phyloP scores from a whole-genome alignment of 73 alveolate genomes.

The Paramecium octaurelia region DNA sequence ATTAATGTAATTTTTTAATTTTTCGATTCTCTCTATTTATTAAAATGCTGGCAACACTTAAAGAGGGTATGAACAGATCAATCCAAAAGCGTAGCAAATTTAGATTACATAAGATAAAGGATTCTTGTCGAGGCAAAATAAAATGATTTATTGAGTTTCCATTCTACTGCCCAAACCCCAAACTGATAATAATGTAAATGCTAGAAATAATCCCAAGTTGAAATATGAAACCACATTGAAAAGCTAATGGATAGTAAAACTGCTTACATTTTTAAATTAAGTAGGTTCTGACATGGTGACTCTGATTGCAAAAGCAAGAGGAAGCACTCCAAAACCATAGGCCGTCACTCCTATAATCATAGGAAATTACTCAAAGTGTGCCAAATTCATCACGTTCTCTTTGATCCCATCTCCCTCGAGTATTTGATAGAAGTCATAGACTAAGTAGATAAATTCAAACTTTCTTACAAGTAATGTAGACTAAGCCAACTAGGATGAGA shows the following conservation, averaged over 20 bases:
- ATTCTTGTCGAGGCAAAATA: not conserved
- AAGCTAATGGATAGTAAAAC: not conserved
- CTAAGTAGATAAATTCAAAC: not conserved
- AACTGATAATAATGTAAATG: not conserved
- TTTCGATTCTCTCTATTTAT: conserved; percentile 31
- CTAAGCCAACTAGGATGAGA: not conserved
- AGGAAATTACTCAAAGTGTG: conserved; percentile 11
- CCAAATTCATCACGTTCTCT: not conserved
- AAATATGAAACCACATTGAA: not conserved
- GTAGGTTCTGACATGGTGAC: not conserved
- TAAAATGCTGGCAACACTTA: conserved; percentile 42
- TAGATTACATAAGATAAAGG: not conserved
- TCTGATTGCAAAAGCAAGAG: conserved; percentile 51
- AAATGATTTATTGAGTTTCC: not conserved
- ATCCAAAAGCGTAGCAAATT: conserved; percentile 3
- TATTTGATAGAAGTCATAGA: conserved; percentile 5
- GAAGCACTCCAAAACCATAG: conserved; percentile 28
- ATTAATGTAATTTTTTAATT: not conserved
- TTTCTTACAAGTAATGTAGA: not conserved
- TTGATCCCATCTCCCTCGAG: not conserved
- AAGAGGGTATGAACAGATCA: conserved; percentile 26
- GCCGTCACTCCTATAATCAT: conserved; percentile 25
- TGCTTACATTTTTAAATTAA: not conserved
- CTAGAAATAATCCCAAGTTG: not conserved
- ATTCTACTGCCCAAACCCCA: conserved; percentile 28